Evolutionary conservation across 371 early-diverging fungal genomes (phyloP), one percentile per base, ranked within the genome.

Genomic region (Haplosporangium sp.): DNA sequence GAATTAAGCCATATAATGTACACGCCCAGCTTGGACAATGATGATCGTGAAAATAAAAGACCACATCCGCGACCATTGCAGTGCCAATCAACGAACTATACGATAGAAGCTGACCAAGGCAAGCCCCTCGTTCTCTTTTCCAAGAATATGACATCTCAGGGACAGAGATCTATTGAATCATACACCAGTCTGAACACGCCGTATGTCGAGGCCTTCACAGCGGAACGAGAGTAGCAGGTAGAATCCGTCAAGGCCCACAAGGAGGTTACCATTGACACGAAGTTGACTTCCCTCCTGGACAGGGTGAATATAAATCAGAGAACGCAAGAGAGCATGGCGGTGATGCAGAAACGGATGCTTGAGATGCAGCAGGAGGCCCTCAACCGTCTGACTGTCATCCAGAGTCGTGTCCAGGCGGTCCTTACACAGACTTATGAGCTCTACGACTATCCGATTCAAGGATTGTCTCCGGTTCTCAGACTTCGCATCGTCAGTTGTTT

Each of bases 371-470:
- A 45, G 5, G 7, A 16, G 21, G 21, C 58, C 10, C 45, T 58
- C 18, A 45, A 45, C 20, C 58, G n/a, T 38, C 12, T 58, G 5
- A 18, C 45, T 5, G 45, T 18, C 11, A 38, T 58, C 18, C 58
- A 45, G 23, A 18, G 20, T 21, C 42, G 58, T 20, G 45, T 58
- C 6, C 58, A 58, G 11, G 58, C 58, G 0, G 6, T 58, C 3
- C 8, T 58, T 20, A 58, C 58, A 43, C 58, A 58, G 21, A 58
- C 20, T n/a, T 58, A 58, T 42, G 58, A 58, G 43, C 29, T 29
- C 21, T 58, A 36, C 60, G 46, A 46, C 38, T 60, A 60, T 18
- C 47, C 60, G 38, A 60, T 60, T 50, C 60, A 18, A n/a, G 8
- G 20, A 18, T 4, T 50, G n/a, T 21, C 2, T 2, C 0, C 50